phyloP scores from a whole-genome alignment of 2,329 filamentous ascomycete species.

The Pochonia chlamydosporia region DNA sequence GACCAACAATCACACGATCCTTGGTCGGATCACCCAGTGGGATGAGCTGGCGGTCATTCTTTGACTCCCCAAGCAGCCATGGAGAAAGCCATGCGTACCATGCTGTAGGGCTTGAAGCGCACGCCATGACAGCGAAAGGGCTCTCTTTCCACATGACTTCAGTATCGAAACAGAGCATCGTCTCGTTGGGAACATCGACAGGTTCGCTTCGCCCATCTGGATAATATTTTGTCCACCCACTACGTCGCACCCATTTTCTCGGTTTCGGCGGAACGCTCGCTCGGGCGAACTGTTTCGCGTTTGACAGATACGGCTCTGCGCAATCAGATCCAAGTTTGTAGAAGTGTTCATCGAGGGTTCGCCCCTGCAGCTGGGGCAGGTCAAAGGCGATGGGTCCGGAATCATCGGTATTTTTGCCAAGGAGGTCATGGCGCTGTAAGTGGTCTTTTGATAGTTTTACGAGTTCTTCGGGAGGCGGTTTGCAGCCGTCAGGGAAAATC shows the following conservation, averaged over 20 bases:
- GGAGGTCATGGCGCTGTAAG: slow-evolving; percentile 74
- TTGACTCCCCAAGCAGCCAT: slow-evolving; percentile 81
- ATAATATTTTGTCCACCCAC: slow-evolving; percentile 94
- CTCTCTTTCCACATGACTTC: slow-evolving; percentile 96
- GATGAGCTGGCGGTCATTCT: slow-evolving; percentile 73
- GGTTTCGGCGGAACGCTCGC: slow-evolving; percentile 54
- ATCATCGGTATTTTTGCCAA: slow-evolving; percentile 84
- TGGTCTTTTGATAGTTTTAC: slow-evolving; percentile 78
- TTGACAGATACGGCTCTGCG: slow-evolving; percentile 73
- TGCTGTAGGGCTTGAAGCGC: slow-evolving; percentile 77
- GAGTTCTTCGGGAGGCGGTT: slow-evolving; percentile 61
- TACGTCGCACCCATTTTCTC: slow-evolving; percentile 67
- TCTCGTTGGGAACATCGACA: slow-evolving; percentile 72
- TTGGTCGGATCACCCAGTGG: slow-evolving; percentile 73
- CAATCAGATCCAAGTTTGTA: slow-evolving; percentile 79
- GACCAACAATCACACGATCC: slow-evolving; percentile 78
- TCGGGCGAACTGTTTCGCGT: slow-evolving; percentile 69
- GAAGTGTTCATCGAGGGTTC: slow-evolving; percentile 89
- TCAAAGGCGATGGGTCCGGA: slow-evolving; percentile 76
- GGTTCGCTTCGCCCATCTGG: slow-evolving; percentile 63
- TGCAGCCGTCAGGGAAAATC: slow-evolving; percentile 60
- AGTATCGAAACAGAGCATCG: slow-evolving; percentile 86
- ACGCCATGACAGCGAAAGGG: slow-evolving; percentile 93
- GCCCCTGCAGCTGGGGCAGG: slow-evolving; percentile 71
- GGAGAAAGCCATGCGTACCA: slow-evolving; percentile 99